These are phyloP conservation scores for Endogone sp. DNA, from an alignment of 192 early-diverging fungal genomes.

Conservation along the genomic window DNA sequence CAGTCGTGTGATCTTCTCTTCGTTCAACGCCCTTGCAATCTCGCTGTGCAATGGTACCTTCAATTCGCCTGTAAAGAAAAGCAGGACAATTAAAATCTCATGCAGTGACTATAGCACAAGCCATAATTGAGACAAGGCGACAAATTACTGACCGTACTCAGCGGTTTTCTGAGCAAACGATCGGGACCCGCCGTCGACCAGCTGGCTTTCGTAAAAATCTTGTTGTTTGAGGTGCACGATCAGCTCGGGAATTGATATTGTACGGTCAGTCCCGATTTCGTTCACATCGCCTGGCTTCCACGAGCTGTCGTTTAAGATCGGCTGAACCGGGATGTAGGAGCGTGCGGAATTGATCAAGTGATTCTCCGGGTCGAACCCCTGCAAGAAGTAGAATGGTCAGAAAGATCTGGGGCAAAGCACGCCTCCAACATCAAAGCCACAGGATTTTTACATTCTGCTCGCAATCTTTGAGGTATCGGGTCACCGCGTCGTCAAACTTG, in stretches of 20 bases:
- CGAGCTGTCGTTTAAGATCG: background rate
- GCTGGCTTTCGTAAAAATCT: conserved; percentile 38
- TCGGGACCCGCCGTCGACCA: conserved; percentile 22
- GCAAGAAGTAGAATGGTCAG: background rate
- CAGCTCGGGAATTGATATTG: conserved; percentile 10
- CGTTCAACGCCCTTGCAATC: conserved; percentile 5
- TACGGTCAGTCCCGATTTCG: background rate
- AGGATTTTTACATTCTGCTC: conserved; percentile 6
- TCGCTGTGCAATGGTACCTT: conserved; percentile 6
- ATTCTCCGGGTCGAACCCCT: background rate
- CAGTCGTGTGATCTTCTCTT: conserved; percentile 33
- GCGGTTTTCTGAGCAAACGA: conserved; percentile 6
- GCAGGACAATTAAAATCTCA: background rate
- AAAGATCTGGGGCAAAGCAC: too few species aligned
- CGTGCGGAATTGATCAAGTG: background rate
- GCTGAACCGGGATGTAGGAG: background rate
- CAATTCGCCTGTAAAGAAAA: conserved; percentile 6
- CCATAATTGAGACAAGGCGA: background rate
- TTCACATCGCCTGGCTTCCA: background rate
- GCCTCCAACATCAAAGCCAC: too few species aligned
- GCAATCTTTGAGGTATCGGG: conserved; percentile 8
- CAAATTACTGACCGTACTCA: background rate
- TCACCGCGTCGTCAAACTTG: conserved; percentile 19
- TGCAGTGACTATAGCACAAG: too few species aligned
- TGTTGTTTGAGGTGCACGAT: conserved; percentile 23